phyloP scores from a whole-genome alignment of 352 stramenopile species.

The Globisporangium orthogonon region DNA sequence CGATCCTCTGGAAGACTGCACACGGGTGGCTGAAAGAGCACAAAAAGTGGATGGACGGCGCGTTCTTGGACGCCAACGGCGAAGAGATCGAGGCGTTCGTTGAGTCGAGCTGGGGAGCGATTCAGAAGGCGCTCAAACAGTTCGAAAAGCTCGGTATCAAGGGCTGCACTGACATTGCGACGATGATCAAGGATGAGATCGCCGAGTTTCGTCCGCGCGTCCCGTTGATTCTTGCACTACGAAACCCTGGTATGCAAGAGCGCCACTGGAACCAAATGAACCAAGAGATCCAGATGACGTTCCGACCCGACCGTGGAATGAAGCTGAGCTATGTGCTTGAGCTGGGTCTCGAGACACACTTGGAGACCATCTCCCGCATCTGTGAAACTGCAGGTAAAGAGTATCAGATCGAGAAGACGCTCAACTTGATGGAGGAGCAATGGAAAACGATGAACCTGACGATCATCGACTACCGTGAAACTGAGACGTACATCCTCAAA shows the following conservation, averaged over 20 bases:
- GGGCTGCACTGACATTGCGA: conserved; percentile 82
- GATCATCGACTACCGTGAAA: conserved; percentile 88
- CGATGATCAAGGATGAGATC: conserved; percentile 88
- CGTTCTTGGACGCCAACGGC: conserved; percentile 88
- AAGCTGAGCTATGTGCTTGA: conserved; percentile 80
- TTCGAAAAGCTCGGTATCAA: conserved; percentile 90
- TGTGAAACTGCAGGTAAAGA: conserved; percentile 93
- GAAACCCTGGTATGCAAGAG: conserved; percentile 91
- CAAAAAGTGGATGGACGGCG: conserved; percentile 89
- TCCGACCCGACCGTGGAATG: conserved; percentile 79
- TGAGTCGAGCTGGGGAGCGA: conserved; percentile 66
- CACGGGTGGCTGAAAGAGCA: conserved; percentile 90
- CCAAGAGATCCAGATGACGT: conserved; percentile 81
- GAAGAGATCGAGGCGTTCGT: conserved; percentile 92
- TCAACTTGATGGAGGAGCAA: conserved; percentile 90
- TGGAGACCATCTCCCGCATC: conserved; percentile 88
- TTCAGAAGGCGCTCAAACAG: conserved; percentile 90
- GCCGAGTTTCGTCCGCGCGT: conserved; percentile 87
- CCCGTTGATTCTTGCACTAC: conserved; percentile 83
- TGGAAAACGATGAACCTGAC: conserved; percentile 85
- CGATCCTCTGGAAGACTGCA: conserved; percentile 90
- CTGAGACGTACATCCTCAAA: conserved; percentile 92
- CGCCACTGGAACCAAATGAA: conserved; percentile 92
- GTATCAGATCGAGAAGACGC: conserved; percentile 91
- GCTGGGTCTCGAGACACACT: conserved; percentile 81